These are phyloP conservation scores for Fusarium haematococcum DNA, from an alignment of 2,329 filamentous ascomycete genomes.

Conservation along the genomic window DNA sequence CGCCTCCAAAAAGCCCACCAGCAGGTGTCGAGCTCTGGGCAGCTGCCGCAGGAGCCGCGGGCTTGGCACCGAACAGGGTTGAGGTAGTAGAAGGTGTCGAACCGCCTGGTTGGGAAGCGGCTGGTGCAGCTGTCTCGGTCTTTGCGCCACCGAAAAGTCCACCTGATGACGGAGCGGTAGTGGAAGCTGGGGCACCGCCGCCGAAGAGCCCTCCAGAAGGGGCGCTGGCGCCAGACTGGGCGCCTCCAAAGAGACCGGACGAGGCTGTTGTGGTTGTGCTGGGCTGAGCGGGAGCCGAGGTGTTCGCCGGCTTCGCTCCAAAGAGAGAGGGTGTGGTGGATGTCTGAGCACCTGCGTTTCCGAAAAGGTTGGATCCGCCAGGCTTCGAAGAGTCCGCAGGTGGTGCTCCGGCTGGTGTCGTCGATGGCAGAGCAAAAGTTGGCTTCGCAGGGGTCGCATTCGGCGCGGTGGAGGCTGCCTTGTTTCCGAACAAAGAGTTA, in stretches of 20 bases:
- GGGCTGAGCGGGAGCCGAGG: slow-evolving; percentile 32
- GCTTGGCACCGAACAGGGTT: slow-evolving; percentile 56
- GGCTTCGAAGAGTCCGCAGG: slow-evolving; percentile 53
- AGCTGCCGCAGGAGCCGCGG: slow-evolving; percentile 49
- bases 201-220: slow-evolving; percentile 50
- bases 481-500: slow-evolving; percentile 38
- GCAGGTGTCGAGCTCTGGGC: slow-evolving; percentile 50
- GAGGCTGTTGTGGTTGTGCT: slow-evolving; percentile 31
- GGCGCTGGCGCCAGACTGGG: slow-evolving; percentile 47
- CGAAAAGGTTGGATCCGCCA: slow-evolving; percentile 38
- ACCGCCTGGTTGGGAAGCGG: slow-evolving; percentile 32
- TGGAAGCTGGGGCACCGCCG: slow-evolving; percentile 43
- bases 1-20: slow-evolving; percentile 51
- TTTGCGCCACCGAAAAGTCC: slow-evolving; percentile 38
- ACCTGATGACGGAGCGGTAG: slow-evolving; percentile 41
- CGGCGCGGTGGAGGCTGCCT: slow-evolving; percentile 39
- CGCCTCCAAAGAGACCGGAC: slow-evolving; percentile 50
- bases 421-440: slow-evolving; percentile 61
- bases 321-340: slow-evolving; percentile 46
- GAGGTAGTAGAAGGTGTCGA: slow-evolving; percentile 39
- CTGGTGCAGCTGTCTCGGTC: slow-evolving; percentile 39
- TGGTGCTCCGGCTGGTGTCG: slow-evolving; percentile 68
- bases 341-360: slow-evolving; percentile 35
- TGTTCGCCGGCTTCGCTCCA: slow-evolving; percentile 44
- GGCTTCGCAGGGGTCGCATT: slow-evolving; percentile 59